These are phyloP conservation scores for Sporisorium graminicola DNA, from an alignment of 1,284 basidiomycete species.

Conservation along the genomic window DNA sequence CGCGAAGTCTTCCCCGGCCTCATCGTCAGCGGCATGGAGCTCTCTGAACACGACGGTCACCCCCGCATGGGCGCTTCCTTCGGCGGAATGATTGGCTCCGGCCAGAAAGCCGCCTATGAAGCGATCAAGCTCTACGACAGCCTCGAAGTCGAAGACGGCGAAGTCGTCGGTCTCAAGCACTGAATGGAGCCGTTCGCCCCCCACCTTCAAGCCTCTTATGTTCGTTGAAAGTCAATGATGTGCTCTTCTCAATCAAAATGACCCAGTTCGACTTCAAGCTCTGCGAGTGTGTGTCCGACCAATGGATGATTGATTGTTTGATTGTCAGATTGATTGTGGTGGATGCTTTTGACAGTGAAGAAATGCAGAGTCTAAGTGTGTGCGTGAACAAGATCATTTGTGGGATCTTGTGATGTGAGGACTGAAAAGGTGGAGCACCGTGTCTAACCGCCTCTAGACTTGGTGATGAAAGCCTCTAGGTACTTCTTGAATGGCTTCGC, in stretches of 20 bases:
- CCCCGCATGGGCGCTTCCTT: slow-evolving; percentile 76
- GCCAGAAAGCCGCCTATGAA: slow-evolving; percentile 82
- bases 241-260: neutral
- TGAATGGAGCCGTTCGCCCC: slow-evolving; percentile 7
- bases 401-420: no score
- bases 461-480: slow-evolving; percentile 54
- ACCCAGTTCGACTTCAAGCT: neutral
- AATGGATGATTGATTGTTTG: neutral
- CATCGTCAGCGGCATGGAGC: slow-evolving; percentile 82
- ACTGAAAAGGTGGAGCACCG: no score
- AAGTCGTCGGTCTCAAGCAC: slow-evolving; percentile 70
- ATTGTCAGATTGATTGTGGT: no score
- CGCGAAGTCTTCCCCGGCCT: slow-evolving; percentile 84
- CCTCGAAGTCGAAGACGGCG: slow-evolving; percentile 77
- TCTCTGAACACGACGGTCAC: slow-evolving; percentile 84
- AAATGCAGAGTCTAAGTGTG: neutral
- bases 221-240: neutral
- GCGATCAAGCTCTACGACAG: slow-evolving; percentile 77
- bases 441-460: slow-evolving; percentile 38
- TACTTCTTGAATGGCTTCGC: slow-evolving; percentile 78
- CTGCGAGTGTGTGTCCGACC: neutral
- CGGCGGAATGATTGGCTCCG: slow-evolving; percentile 84
- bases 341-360: neutral
- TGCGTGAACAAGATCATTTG: no score
- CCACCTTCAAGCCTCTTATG: neutral